Evolutionary conservation across 2,329 filamentous ascomycete species (phyloP).

Genomic region (Aspergillus awamori): DNA sequence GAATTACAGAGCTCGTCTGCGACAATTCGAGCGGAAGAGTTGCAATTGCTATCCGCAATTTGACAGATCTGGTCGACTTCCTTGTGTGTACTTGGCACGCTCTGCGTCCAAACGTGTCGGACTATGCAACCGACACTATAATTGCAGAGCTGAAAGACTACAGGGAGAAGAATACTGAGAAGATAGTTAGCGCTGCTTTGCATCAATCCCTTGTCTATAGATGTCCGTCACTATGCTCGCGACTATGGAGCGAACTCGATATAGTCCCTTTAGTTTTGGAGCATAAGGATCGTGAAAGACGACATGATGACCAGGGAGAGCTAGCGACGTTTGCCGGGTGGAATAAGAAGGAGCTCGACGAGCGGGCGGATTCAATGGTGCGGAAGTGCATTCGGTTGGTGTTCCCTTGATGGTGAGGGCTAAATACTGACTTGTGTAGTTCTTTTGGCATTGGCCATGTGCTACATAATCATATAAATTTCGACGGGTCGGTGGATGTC

Average conservation of each 20-base stretch:
- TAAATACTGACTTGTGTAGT: constrained; percentile 39
- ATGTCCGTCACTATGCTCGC: constrained; percentile 66
- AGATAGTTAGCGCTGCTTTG: constrained; percentile 71
- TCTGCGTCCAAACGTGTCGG: constrained; percentile 20
- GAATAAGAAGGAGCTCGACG: constrained; percentile 64
- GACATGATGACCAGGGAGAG: constrained; percentile 6
- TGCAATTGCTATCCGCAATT: constrained; percentile 69
- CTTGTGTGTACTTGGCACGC: constrained; percentile 59
- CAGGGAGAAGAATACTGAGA: constrained; percentile 65
- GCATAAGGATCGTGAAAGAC: constrained; percentile 1
- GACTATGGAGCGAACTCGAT: constrained; percentile 73
- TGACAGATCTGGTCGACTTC: constrained; percentile 71
- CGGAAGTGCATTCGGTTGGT: constrained; percentile 70
- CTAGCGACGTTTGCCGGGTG: constrained; percentile 40
- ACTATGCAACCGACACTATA: constrained; percentile 61
- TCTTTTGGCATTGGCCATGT: constrained; percentile 71
- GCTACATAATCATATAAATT: constrained; percentile 65
- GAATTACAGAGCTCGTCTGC: neutral
- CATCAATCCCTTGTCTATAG: constrained; percentile 60
- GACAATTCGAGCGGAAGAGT: constrained; percentile 32
- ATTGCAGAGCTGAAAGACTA: constrained; percentile 60
- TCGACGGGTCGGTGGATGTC: constrained; percentile 67
- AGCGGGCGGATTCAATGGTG: constrained; percentile 76
- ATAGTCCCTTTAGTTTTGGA: constrained; percentile 68
- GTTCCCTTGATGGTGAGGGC: neutral